Conservation (phyloP, 345 rosid species). For the Viola odorata region DNA sequence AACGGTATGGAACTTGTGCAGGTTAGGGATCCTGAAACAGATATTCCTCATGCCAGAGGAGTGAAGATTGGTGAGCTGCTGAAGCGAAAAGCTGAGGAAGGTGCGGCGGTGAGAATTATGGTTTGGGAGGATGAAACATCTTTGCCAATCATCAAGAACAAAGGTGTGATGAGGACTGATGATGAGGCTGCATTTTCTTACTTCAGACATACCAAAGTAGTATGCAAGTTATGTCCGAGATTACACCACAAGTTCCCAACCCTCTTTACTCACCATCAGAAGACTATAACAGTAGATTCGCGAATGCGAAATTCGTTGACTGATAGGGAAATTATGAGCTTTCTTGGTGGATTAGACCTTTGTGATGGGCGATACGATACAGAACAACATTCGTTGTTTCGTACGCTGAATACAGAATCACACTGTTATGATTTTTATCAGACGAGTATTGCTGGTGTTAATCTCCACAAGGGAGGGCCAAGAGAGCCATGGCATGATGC, state of each 20-base stretch:
- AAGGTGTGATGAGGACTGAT: slow-evolving; percentile 70
- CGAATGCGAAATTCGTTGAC: slow-evolving; percentile 20
- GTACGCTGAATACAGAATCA: slow-evolving; percentile 38
- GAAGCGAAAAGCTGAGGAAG: slow-evolving; percentile 70
- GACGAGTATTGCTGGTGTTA: slow-evolving; percentile 59
- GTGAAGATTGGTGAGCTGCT: slow-evolving; percentile 67
- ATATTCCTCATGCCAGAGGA: slow-evolving; percentile 56
- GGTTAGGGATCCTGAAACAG: slow-evolving; percentile 63
- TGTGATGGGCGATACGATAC: slow-evolving; percentile 81
- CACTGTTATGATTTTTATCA: slow-evolving; percentile 62
- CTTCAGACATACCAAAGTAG: slow-evolving; percentile 57
- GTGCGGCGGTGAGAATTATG: slow-evolving; percentile 82
- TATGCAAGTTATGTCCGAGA: slow-evolving; percentile 67
- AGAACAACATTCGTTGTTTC: slow-evolving; percentile 74
- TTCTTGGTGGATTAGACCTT: slow-evolving; percentile 78
- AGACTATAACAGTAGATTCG: slow-evolving; percentile 60
- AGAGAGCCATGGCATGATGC: slow-evolving; percentile 93
- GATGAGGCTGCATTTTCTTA: slow-evolving; percentile 61
- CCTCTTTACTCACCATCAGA: slow-evolving; percentile 80
- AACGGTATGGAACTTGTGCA: slow-evolving; percentile 5
- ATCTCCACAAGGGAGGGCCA: slow-evolving; percentile 75
- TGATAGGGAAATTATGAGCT: slow-evolving; percentile 69
- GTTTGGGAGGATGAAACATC: slow-evolving; percentile 86
- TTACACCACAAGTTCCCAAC: slow-evolving; percentile 66
- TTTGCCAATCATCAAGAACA: slow-evolving; percentile 66